A percentile compares a stretch with the other conserved stretches of the same genome.
phyloP scores from a whole-genome alignment of 2,329 filamentous ascomycete species.

The Colletotrichum echinochloae region DNA sequence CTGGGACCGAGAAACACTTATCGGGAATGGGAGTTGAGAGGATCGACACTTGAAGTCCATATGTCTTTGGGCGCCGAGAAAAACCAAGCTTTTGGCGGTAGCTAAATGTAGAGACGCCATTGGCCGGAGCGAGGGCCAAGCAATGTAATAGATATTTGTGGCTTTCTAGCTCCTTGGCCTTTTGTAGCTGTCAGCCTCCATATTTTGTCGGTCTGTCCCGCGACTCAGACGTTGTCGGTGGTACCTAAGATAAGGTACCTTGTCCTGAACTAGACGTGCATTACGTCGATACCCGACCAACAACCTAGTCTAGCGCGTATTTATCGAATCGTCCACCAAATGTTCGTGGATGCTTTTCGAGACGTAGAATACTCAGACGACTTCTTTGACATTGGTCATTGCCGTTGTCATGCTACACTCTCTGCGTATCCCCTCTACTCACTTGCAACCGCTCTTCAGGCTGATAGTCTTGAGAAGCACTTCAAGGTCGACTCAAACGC shows the following conservation, averaged over 20 bases:
- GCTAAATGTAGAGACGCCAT: background rate
- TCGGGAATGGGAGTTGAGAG: background rate
- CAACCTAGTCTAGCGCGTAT: background rate
- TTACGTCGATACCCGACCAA: background rate
- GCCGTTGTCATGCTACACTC: background rate
- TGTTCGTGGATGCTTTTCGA: background rate
- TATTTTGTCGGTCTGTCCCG: background rate
- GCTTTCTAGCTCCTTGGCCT: constrained; percentile 13
- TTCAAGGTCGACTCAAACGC: background rate
- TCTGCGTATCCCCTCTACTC: background rate
- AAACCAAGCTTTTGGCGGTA: constrained; percentile 29
- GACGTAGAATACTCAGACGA: background rate
- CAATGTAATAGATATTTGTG: constrained; percentile 1
- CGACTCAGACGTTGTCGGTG: background rate
- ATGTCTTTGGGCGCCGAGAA: constrained; percentile 19
- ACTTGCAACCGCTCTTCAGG: background rate
- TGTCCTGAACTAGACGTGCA: constrained; percentile 8
- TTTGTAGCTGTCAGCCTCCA: background rate
- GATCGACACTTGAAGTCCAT: constrained; percentile 1
- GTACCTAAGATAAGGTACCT: too few species aligned
- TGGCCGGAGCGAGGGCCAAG: constrained; percentile 20
- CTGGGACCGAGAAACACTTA: background rate
- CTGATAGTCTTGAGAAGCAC: background rate
- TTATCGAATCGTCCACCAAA: background rate
- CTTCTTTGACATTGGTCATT: background rate